phyloP scores from a whole-genome alignment of 805 yeast species.

The Suhomyces faveliae region DNA sequence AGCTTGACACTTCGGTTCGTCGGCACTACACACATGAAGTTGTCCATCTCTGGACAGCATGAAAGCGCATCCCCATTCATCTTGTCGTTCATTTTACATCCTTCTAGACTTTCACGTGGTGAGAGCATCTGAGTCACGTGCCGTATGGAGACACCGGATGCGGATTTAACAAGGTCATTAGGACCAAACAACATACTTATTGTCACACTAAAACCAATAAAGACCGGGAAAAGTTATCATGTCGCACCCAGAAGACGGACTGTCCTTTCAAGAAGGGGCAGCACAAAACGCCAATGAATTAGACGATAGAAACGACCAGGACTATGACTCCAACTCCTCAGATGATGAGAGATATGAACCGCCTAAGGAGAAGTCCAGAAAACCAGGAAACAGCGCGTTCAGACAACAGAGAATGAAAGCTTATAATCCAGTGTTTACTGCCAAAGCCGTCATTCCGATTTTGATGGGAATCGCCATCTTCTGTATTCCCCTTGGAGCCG shows the following conservation, averaged over 20 bases:
- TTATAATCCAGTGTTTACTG: conserved; percentile 45
- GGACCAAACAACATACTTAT: background rate
- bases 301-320: conserved; percentile 4
- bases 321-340: conserved; percentile 44
- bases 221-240: background rate
- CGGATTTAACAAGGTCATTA: background rate
- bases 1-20: no score
- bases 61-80: no score
- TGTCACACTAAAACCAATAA: background rate
- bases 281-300: background rate
- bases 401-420: conserved; percentile 57
- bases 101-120: no score
- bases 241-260: background rate
- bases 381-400: conserved; percentile 62
- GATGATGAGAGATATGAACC: conserved; percentile 26
- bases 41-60: no score
- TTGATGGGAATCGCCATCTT: conserved; percentile 38
- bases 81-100: no score
- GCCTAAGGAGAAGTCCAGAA: conserved; percentile 49
- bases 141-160: background rate
- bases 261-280: background rate
- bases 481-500: conserved; percentile 45
- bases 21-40: no score
- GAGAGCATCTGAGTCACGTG: background rate
- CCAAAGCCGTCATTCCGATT: conserved; percentile 41